phyloP scores from a whole-genome alignment of 768 basidiomycete genomes.

The Boletus tomentosulus region DNA sequence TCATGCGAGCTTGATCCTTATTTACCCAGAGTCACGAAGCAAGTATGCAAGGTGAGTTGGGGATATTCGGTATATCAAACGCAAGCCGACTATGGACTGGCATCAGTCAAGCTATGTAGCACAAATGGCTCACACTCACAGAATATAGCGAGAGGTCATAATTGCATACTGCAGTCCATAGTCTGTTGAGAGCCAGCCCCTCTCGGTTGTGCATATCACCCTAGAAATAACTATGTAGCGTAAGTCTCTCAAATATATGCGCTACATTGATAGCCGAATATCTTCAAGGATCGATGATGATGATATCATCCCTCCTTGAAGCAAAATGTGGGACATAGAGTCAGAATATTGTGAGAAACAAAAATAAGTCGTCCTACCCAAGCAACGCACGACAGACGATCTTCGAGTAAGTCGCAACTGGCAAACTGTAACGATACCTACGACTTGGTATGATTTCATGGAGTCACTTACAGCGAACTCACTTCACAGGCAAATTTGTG shows the following conservation, averaged over 20 bases:
- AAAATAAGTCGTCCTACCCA: conserved; percentile 28
- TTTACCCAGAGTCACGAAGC: conserved; percentile 49
- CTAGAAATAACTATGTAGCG: background rate
- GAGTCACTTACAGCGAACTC: background rate
- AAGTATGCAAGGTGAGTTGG: conserved; percentile 55
- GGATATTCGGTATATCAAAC: conserved; percentile 50
- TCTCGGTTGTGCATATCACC: conserved; percentile 69
- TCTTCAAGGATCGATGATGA: background rate
- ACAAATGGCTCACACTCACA: conserved; percentile 23
- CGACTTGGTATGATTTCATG: background rate
- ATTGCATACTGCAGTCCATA: conserved; percentile 55
- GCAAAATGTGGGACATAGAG: conserved; percentile 20
- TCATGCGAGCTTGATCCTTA: background rate
- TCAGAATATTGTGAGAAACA: background rate
- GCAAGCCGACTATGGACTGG: conserved; percentile 39
- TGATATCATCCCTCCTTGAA: conserved; percentile 43
- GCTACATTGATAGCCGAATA: background rate
- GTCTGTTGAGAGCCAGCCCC: conserved; percentile 43
- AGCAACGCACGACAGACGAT: conserved; percentile 45
- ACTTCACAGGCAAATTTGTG: conserved; percentile 55
- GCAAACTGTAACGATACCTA: conserved; percentile 40
- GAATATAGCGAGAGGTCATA: conserved; percentile 67
- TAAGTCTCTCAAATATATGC: background rate
- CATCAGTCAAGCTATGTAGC: background rate
- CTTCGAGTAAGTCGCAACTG: conserved; percentile 59